Conservation (phyloP, 2,329 filamentous ascomycete species). For the Exserohilum turcica region DNA sequence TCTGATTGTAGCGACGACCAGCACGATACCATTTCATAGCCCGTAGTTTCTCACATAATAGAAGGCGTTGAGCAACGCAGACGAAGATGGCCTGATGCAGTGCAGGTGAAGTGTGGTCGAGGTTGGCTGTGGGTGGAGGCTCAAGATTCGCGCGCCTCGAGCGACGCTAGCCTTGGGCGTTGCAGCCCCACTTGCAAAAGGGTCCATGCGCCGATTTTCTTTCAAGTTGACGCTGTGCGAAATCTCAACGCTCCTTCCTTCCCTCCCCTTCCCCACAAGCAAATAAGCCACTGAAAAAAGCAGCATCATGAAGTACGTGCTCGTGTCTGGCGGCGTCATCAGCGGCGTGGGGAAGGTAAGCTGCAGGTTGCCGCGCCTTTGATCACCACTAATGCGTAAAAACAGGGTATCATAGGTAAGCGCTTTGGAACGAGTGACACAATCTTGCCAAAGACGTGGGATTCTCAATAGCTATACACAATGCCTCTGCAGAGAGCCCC, state of each 20-base stretch:
- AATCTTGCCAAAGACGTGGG: not conserved
- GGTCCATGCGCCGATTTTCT: conserved; percentile 36
- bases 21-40: conserved; percentile 48
- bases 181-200: conserved; percentile 17
- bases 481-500: not conserved
- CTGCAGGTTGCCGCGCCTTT: conserved; percentile 22
- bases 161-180: conserved; percentile 6
- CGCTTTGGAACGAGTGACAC: conserved; percentile 1
- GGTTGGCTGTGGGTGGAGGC: conserved; percentile 6
- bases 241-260: conserved; percentile 39
- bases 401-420: conserved; percentile 69
- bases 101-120: conserved; percentile 24
- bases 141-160: conserved; percentile 1
- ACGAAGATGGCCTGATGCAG: not conserved
- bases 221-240: conserved; percentile 29
- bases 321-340: conserved; percentile 71
- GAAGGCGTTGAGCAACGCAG: not conserved
- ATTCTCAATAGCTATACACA: not conserved
- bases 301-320: conserved; percentile 76
- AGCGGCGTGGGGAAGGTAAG: conserved; percentile 55
- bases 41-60: conserved; percentile 30
- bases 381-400: conserved; percentile 30
- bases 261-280: conserved; percentile 50
- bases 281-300: conserved; percentile 48
- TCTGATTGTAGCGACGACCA: conserved; percentile 30